phyloP scores from a whole-genome alignment of 768 basidiomycete genomes.

The Mycena sanguinolenta region DNA sequence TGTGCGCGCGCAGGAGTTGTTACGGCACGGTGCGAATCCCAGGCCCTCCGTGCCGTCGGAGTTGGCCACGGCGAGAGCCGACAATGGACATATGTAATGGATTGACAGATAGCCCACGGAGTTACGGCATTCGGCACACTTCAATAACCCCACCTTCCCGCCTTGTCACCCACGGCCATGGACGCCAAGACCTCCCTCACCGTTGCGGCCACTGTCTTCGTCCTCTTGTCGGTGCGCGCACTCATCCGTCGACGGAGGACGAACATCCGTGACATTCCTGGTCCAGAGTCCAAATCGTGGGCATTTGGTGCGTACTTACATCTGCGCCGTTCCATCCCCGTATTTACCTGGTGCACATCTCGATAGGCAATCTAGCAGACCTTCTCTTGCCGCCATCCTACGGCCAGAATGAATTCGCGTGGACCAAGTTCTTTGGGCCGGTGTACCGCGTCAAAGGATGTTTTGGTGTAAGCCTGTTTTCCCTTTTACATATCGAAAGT shows the following conservation, averaged over 20 bases:
- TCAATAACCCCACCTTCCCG: too few species aligned
- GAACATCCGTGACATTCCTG: conserved; percentile 12
- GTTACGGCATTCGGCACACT: too few species aligned
- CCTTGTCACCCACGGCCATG: conserved; percentile 4
- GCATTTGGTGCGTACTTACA: conserved; percentile 15
- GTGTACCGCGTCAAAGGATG: conserved; percentile 20
- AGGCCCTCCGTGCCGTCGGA: too few species aligned
- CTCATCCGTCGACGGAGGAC: conserved; percentile 7
- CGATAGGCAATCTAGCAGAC: conserved; percentile 17
- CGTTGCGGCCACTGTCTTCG: conserved; percentile 11
- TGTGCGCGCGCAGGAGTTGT: too few species aligned
- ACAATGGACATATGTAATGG: too few species aligned
- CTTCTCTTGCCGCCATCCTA: conserved; percentile 18
- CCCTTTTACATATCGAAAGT: neutral
- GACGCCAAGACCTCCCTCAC: conserved; percentile 9
- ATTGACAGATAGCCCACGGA: too few species aligned
- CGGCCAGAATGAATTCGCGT: conserved; percentile 18
- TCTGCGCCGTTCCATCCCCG: neutral
- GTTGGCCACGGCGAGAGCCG: too few species aligned
- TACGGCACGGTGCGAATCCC: too few species aligned
- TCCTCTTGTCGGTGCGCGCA: conserved; percentile 9
- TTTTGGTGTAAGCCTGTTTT: conserved; percentile 8
- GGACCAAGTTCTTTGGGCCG: conserved; percentile 6
- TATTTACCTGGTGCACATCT: conserved; percentile 5
- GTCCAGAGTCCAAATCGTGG: conserved; percentile 21